Conservation (phyloP, 495 filamentous ascomycete species). For the Pyrenopolyporus hunteri region DNA sequence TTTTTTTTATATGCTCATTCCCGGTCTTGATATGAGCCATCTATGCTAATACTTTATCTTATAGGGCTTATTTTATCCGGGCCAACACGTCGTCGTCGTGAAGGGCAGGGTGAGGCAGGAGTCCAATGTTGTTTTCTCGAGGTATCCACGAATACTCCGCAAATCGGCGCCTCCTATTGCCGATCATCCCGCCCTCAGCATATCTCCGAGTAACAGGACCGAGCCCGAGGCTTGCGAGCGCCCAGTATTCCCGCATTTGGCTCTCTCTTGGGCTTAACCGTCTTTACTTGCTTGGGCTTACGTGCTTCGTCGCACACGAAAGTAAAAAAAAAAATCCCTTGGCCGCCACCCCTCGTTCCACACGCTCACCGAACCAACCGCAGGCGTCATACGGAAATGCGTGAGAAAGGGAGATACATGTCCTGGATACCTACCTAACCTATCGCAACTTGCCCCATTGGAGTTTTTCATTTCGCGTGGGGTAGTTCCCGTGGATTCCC, state of each 20-base stretch:
- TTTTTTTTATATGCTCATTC: not conserved
- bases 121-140: constrained; percentile 19
- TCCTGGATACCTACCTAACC: constrained; percentile 3
- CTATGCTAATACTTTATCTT: constrained; percentile 22
- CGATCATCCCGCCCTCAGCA: constrained; percentile 33
- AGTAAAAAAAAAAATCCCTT: too few species aligned
- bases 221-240: constrained; percentile 18
- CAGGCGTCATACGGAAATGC: constrained; percentile 10
- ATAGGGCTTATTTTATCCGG: constrained; percentile 63
- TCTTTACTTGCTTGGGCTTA: constrained; percentile 9
- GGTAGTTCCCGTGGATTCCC: constrained; percentile 11
- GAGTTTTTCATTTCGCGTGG: constrained; percentile 12
- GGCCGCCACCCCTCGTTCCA: too few species aligned
- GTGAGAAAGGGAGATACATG: not conserved
- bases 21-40: not conserved
- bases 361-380: constrained; percentile 10
- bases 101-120: constrained; percentile 2
- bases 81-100: constrained; percentile 45
- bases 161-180: constrained; percentile 25
- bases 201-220: constrained; percentile 36
- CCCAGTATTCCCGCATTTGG: constrained; percentile 12
- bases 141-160: constrained; percentile 23
- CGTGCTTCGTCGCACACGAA: constrained; percentile 7
- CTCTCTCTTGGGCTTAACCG: constrained; percentile 6
- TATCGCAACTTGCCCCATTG: too few species aligned